Conservation (phyloP, 108 stramenopile genomes). For the Stephanodiscus minutulus region DNA sequence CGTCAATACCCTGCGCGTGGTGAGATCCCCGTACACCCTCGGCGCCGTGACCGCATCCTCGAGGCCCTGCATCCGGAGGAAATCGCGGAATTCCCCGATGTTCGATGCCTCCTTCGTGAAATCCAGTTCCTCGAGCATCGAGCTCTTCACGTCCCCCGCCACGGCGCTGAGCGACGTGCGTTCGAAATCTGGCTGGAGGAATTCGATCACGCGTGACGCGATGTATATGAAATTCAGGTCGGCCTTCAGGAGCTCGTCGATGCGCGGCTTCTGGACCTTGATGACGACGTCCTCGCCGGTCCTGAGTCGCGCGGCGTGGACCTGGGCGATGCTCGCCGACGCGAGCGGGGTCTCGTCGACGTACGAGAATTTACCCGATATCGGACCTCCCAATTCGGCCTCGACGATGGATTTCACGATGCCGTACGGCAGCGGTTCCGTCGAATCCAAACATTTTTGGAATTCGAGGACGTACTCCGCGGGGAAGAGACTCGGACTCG, state of each 20-base stretch:
- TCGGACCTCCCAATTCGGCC: conserved; percentile 73
- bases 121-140: conserved; percentile 95
- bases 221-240: conserved; percentile 94
- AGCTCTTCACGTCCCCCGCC: conserved; percentile 82
- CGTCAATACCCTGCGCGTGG: conserved; percentile 85
- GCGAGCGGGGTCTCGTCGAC: conserved; percentile 87
- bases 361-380: conserved; percentile 64
- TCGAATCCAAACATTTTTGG: conserved; percentile 93
- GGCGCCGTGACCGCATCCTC: conserved; percentile 77
- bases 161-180: conserved; percentile 83
- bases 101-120: conserved; percentile 91
- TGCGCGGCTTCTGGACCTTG: conserved; percentile 95
- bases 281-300: conserved; percentile 93
- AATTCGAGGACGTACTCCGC: conserved; percentile 94
- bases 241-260: conserved; percentile 87
- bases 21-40: conserved; percentile 59
- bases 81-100: conserved; percentile 87
- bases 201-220: conserved; percentile 85
- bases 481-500: conserved; percentile 93
- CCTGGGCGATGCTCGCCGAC: conserved; percentile 92
- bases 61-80: conserved; percentile 69
- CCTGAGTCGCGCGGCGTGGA: conserved; percentile 84
- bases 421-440: conserved; percentile 83
- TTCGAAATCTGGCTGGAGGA: conserved; percentile 90
- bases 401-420: conserved; percentile 85